A percentile compares a stretch with the other conserved stretches of the same genome.
Evolutionary conservation across 306 rosid species (phyloP).

Genomic region (Corylus americana): DNA sequence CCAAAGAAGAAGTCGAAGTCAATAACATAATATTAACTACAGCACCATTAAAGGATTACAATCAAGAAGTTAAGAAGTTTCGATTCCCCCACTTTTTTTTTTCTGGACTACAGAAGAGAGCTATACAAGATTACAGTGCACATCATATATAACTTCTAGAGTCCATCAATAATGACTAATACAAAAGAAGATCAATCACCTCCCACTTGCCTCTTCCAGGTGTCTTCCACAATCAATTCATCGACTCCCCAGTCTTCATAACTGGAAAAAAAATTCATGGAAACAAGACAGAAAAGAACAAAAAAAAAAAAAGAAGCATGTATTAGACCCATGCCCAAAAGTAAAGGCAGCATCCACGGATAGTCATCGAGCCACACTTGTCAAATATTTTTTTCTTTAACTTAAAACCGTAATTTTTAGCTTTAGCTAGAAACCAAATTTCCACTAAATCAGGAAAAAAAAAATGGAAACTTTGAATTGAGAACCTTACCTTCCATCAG

Average conservation of each 20-base stretch:
- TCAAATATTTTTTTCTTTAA: not conserved
- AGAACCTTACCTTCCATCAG: constrained; percentile 80
- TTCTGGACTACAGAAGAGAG: not conserved
- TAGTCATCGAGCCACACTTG: too few species aligned
- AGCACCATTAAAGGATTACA: too few species aligned
- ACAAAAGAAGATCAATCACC: constrained; percentile 53
- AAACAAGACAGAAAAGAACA: constrained; percentile 6
- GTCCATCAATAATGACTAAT: not conserved
- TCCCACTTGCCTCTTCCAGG: constrained; percentile 98
- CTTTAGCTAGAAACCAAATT: not conserved
- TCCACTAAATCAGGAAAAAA: not conserved
- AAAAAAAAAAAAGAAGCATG: not conserved
- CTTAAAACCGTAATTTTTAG: not conserved
- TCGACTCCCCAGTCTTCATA: constrained; percentile 99
- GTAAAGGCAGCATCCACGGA: too few species aligned
- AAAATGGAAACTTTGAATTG: not conserved
- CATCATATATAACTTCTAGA: not conserved
- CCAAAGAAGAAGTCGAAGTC: too few species aligned
- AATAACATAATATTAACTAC: too few species aligned
- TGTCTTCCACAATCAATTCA: constrained; percentile 93
- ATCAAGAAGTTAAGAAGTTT: not conserved
- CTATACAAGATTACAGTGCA: not conserved
- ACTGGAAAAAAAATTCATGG: constrained; percentile 38
- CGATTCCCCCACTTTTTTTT: constrained; percentile 35
- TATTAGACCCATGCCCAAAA: not conserved